Base-by-base conservation (phyloP, 1,284 basidiomycete genomes). In the Trichosporon sp. region DNA sequence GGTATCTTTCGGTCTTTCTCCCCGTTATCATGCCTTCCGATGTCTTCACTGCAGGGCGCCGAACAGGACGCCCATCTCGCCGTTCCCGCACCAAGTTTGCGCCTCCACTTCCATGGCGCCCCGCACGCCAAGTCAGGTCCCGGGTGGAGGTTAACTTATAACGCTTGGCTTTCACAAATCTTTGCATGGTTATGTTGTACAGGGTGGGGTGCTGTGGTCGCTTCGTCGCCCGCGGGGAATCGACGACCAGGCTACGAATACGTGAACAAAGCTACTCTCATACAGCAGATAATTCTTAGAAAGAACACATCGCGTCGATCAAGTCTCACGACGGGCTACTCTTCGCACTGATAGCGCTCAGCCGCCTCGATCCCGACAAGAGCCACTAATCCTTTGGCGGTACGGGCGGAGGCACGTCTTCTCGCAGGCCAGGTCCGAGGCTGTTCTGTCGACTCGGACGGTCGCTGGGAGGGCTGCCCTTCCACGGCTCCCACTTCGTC, bases 401-500 rank as follows among this genome's bases (percentile, higher is more conserved):
- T 14, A 63, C 59, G 6, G 59, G 59, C 59, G 59, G 59, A 63
- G 59, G 59, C 59, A 63, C 59, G 59, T 63, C 59, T 63, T 63
- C 59, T 6, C 16, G 59, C 59, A 63, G 16, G 1, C 59, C n/a
- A 1, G 14, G 31, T 16, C 59, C 59, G 2, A 63, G 59, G 16
- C 59, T 63, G 59, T 35, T 63, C 16, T 63, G 19, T 11, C 59
- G 31, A n/a, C 59, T 63, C 5, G 32, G 31, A 10, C 59, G 59
- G 32, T 37, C 59, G 14, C 31, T 37, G 16, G 67, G 67, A 10
- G 67, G 67, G 51, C 54, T 61, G 16, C 59, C 59, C 7, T 32
- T 63, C 38, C 43, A 72, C 6, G 71, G 63, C 66, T 69, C 68
- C 61, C 76, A 81, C 77, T 79, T 78, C 37, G 78, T 81, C n/a